These are phyloP conservation scores for Eleusine coracana DNA, from an alignment of 176 grass and related monocot genomes.

Conservation along the genomic window DNA sequence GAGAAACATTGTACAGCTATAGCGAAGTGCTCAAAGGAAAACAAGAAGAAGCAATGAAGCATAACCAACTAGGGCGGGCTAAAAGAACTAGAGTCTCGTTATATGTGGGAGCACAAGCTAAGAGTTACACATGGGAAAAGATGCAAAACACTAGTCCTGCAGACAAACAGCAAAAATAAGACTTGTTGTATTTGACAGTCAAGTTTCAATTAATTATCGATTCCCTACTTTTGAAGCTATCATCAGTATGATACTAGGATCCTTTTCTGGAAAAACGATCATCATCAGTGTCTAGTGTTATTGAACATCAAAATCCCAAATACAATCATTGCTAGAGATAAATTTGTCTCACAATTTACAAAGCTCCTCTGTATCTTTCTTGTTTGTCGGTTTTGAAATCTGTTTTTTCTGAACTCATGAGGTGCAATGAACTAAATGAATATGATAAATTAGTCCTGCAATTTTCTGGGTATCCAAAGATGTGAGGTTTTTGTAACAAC, in stretches of 20 bases:
- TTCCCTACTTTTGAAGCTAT: not conserved
- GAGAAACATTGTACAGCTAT: not conserved
- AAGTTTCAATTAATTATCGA: not conserved
- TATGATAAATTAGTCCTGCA: not conserved
- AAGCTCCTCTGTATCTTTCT: not conserved
- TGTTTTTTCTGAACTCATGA: not conserved
- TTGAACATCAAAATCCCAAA: conserved; percentile 9
- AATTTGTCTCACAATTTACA: not conserved
- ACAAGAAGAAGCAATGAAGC: not conserved
- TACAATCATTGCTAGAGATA: not conserved
- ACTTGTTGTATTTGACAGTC: not conserved
- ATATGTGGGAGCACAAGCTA: not conserved
- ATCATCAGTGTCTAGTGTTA: not conserved
- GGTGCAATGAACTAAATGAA: not conserved
- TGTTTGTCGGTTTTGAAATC: not conserved
- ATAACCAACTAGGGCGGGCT: not conserved
- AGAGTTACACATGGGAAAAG: not conserved
- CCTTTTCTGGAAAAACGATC: not conserved
- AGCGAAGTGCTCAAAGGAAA: not conserved
- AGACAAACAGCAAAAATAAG: not conserved
- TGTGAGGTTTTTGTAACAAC: not conserved
- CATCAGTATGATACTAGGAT: not conserved
- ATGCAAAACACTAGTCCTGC: not conserved
- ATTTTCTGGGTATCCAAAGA: not conserved
- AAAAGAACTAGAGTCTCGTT: not conserved